phyloP scores from a whole-genome alignment of 768 basidiomycete species.

The Agaricus blazei region DNA sequence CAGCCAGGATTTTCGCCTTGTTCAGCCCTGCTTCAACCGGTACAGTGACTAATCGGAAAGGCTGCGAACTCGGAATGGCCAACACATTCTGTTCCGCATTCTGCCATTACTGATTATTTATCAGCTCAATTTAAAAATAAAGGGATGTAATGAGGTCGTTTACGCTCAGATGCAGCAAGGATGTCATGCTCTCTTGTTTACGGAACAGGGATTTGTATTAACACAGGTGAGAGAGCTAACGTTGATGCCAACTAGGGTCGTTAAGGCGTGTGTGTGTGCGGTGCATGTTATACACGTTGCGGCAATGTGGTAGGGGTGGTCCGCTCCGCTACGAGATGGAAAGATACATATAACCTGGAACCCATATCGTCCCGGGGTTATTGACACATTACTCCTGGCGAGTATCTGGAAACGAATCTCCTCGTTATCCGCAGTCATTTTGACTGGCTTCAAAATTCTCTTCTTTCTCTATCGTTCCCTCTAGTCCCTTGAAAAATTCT shows the following conservation, averaged over 20 bases:
- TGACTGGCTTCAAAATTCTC: constrained; percentile 6
- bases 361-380: background rate
- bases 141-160: no score
- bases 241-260: background rate
- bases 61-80: no score
- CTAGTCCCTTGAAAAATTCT: constrained; percentile 3
- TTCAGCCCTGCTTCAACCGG: no score
- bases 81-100: no score
- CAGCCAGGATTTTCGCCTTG: no score
- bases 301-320: constrained; percentile 18
- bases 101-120: no score
- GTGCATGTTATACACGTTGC: constrained; percentile 31
- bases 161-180: no score
- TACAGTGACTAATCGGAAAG: no score
- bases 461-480: constrained; percentile 13
- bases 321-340: background rate
- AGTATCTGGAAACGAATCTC: constrained; percentile 4
- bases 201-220: no score
- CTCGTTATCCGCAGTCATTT: background rate
- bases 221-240: background rate
- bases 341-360: constrained; percentile 4
- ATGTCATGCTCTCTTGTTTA: no score
- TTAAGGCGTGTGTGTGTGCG: background rate
- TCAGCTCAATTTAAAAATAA: no score
- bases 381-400: constrained; percentile 11